phyloP scores from a whole-genome alignment of 192 early-diverging fungal species.

The Podila clonocystis region DNA sequence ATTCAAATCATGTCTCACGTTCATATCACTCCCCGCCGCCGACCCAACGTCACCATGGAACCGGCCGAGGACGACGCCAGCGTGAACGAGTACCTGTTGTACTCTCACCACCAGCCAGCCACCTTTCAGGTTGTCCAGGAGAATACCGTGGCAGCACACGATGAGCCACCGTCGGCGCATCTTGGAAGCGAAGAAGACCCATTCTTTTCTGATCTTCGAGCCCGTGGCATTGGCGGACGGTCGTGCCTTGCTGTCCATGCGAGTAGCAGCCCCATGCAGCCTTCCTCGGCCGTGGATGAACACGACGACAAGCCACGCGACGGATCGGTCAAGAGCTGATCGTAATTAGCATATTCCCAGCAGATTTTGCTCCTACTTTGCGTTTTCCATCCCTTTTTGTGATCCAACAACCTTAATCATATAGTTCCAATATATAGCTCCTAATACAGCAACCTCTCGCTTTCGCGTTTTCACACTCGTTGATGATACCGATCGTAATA shows the following conservation, averaged over 20 bases:
- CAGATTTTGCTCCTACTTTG: too few species aligned
- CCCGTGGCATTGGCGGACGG: background rate
- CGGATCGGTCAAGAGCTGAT: too few species aligned
- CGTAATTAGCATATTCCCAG: too few species aligned
- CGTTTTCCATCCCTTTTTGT: too few species aligned
- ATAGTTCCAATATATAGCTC: too few species aligned
- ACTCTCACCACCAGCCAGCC: background rate
- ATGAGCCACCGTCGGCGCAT: background rate
- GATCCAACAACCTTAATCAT: too few species aligned
- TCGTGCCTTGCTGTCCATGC: constrained; percentile 2
- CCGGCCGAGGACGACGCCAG: background rate
- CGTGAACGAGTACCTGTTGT: background rate
- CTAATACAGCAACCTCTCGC: too few species aligned
- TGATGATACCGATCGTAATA: too few species aligned
- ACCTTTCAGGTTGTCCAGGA: background rate
- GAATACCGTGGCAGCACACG: background rate
- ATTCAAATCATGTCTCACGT: too few species aligned
- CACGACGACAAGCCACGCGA: too few species aligned
- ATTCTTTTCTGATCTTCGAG: background rate
- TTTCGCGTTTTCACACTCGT: too few species aligned
- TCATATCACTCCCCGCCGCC: background rate
- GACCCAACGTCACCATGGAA: background rate
- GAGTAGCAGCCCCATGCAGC: background rate
- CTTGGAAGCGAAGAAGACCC: background rate
- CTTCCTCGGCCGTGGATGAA: too few species aligned